Conservation (phyloP, 2,329 filamentous ascomycete species). For the Xylariaceae sp. region DNA sequence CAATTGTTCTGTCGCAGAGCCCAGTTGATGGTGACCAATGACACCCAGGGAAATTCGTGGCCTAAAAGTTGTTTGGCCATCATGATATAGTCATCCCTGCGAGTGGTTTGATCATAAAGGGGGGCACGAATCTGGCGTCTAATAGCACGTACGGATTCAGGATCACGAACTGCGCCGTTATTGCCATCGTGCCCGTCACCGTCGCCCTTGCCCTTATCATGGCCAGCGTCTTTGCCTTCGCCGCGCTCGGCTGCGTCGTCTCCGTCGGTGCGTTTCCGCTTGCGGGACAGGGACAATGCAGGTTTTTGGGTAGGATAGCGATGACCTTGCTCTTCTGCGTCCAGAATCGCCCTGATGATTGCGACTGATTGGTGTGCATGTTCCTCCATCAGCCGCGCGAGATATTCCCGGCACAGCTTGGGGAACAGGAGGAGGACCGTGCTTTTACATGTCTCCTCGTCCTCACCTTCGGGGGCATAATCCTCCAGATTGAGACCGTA, state of each 20-base stretch:
- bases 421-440: constrained; percentile 38
- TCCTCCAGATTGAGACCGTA: constrained; percentile 11
- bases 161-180: constrained; percentile 18
- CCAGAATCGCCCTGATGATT: constrained; percentile 38
- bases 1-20: constrained; percentile 22
- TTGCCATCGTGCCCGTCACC: constrained; percentile 14
- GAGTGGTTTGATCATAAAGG: constrained; percentile 1
- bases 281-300: constrained; percentile 26
- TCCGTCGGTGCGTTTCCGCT: constrained; percentile 37
- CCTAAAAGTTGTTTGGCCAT: constrained; percentile 30
- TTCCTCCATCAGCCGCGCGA: constrained; percentile 29
- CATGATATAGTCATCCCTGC: not conserved
- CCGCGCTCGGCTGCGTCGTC: not conserved
- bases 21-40: constrained; percentile 25
- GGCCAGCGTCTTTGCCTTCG: not conserved
- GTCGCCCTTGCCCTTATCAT: too few species aligned
- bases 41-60: constrained; percentile 34
- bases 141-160: constrained; percentile 14
- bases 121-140: constrained; percentile 17
- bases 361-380: constrained; percentile 29
- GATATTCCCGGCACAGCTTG: constrained; percentile 40
- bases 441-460: constrained; percentile 26
- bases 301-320: constrained; percentile 35
- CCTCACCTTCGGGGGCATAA: not conserved
- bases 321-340: constrained; percentile 35